A percentile compares a stretch with the other conserved stretches of the same genome.
Evolutionary conservation across 73 alveolate genomes (phyloP).

Genomic region (Tetrahymena malaccensis): DNA sequence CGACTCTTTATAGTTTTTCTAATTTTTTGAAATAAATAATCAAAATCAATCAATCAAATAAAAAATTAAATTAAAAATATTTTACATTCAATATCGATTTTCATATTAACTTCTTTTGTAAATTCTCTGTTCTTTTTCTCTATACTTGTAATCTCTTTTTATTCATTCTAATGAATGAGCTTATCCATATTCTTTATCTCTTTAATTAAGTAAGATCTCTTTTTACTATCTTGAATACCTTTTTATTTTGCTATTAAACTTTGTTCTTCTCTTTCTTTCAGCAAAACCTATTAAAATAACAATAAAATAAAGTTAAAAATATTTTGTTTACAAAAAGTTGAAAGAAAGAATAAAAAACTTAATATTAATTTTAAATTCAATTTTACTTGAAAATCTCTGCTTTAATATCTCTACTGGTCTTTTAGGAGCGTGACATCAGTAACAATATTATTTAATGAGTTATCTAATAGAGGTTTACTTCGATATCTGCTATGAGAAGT

Average conservation of each 20-base stretch:
- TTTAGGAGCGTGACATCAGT: background rate
- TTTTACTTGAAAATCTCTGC: background rate
- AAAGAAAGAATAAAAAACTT: no score
- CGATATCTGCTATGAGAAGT: background rate
- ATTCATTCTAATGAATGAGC: background rate
- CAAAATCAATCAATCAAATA: no score
- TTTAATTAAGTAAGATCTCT: background rate
- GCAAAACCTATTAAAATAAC: background rate
- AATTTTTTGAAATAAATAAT: background rate
- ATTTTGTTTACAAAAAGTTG: no score
- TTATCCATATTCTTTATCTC: background rate
- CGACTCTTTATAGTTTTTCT: background rate
- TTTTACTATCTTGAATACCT: background rate
- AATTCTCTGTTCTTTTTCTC: background rate
- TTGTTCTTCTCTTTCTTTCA: background rate
- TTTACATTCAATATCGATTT: background rate
- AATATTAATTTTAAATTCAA: no score
- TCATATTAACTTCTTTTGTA: background rate
- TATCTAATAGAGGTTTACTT: background rate
- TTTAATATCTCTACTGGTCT: background rate
- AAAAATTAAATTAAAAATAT: background rate
- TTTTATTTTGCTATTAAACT: background rate
- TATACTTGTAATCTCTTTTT: background rate
- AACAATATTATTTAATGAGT: background rate
- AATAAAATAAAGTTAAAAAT: no score